Evolutionary conservation across 2,329 filamentous ascomycete genomes (phyloP), one percentile per base, ranked within the genome.

Genomic region (Penicillium sp.): DNA sequence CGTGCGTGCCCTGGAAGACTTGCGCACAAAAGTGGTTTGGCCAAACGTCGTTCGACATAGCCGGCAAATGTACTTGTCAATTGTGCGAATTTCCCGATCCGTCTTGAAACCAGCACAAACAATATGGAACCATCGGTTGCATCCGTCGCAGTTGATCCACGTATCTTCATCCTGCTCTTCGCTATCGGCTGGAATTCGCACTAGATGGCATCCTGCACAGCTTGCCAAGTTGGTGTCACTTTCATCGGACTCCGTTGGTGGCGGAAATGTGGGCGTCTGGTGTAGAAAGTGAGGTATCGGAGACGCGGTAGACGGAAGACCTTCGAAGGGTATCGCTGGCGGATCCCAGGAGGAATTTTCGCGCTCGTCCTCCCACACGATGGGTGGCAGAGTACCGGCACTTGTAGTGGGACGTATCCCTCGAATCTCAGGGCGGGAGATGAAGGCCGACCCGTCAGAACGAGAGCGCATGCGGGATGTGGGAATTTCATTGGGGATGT

Each of bases 61-160:
- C 48, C 74, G 73, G 68, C 86, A 88, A 64, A 86, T 85, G 65
- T 83, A 88, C 67, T 88, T 88, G 73, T 88, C 86, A 42, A 88
- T 83, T 49, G 83, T 83, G 52, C 83, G 81, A 32, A 87, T 81
- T 65, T 88, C 84, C 24, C 81, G 77, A 59, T 84, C 83, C 61
- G 79, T 86, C 66, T 82, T 83, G 70, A 88, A 86, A 3, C 84
- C 85, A 46, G 85, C 85, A 67, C 86, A 88, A 49, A 83, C 80
- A 55, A 84, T 84, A 71, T 88, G 86, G 64, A 84, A 87, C 86
- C 86, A 88, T 53, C 78, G 78, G 65, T 87, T 85, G 72, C 86
- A 88, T 24, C 83, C 85, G 68, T 88, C 85, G 66, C 86, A 88
- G 40, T 81, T 82, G 57, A 88, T 86, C 86, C 86, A 88, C 13